Percentiles rank a stretch among this genome's conserved stretches.
Conservation (phyloP, 2,329 filamentous ascomycete genomes). For the Alternaria conjuncta region DNA sequence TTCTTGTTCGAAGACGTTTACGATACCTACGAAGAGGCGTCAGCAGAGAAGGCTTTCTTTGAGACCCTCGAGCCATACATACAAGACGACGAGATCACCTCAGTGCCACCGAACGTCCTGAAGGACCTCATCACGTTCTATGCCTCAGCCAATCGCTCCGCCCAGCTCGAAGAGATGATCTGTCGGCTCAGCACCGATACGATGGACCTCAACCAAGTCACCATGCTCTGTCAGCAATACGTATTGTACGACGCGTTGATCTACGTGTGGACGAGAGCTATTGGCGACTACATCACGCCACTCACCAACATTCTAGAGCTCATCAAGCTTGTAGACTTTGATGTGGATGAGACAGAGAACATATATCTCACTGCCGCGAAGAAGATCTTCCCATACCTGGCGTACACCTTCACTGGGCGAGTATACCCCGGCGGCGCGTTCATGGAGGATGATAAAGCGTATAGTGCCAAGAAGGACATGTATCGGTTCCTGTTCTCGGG, state of each 20-base stretch:
- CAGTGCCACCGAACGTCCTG: conserved; percentile 80
- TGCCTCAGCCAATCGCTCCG: conserved; percentile 75
- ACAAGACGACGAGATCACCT: conserved; percentile 74
- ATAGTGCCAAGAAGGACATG: conserved; percentile 81
- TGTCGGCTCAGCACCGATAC: conserved; percentile 90
- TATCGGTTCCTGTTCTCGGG: conserved; percentile 96
- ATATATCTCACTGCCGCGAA: conserved; percentile 73
- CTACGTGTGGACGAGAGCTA: conserved; percentile 94
- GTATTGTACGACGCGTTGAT: conserved; percentile 93
- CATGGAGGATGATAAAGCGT: conserved; percentile 75
- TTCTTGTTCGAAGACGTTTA: conserved; percentile 93
- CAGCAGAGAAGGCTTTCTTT: conserved; percentile 77
- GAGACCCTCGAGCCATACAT: conserved; percentile 90
- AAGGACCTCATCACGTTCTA: conserved; percentile 87
- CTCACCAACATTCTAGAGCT: conserved; percentile 81
- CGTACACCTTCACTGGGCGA: conserved; percentile 86
- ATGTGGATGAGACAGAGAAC: conserved; percentile 65
- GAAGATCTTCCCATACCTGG: conserved; percentile 94
- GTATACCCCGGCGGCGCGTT: conserved; percentile 85
- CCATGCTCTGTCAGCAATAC: conserved; percentile 87
- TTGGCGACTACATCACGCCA: conserved; percentile 89
- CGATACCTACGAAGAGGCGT: conserved; percentile 83
- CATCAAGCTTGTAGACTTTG: conserved; percentile 61
- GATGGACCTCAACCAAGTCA: conserved; percentile 93
- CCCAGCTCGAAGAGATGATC: conserved; percentile 88